Conservation (phyloP, 352 stramenopile genomes). For the Phytophthora rubi region DNA sequence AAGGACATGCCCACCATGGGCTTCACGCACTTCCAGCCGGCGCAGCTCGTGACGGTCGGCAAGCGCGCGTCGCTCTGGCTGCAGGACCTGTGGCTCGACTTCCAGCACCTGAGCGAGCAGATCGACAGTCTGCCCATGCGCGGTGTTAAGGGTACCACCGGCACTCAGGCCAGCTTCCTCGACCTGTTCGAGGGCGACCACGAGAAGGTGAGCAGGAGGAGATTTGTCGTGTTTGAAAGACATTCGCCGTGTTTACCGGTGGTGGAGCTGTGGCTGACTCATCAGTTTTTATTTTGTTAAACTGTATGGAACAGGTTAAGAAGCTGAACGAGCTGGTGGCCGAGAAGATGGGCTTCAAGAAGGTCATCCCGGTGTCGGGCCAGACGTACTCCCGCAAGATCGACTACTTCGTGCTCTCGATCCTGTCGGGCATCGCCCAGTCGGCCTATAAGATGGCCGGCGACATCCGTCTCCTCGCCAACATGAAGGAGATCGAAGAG, state of each 20-base stretch:
- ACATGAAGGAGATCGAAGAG: conserved; percentile 99
- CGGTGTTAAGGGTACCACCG: conserved; percentile 99
- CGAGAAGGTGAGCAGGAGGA: conserved; percentile 80
- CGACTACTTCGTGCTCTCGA: conserved; percentile 96
- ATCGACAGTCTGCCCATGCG: conserved; percentile 97
- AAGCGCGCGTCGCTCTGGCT: conserved; percentile 98
- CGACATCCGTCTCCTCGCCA: conserved; percentile 98
- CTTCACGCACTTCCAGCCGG: conserved; percentile 99
- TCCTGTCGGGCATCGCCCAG: conserved; percentile 97
- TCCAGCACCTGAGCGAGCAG: conserved; percentile 94
- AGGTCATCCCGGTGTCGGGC: conserved; percentile 96
- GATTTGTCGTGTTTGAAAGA: conserved; percentile 10
- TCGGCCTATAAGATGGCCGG: conserved; percentile 99
- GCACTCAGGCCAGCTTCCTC: conserved; percentile 98
- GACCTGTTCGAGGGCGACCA: conserved; percentile 99
- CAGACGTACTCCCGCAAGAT: conserved; percentile 99
- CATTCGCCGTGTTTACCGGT: conserved; percentile 11
- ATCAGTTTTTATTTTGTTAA: background rate
- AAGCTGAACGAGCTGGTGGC: conserved; percentile 96
- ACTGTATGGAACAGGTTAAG: conserved; percentile 81
- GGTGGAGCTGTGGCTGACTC: conserved; percentile 2
- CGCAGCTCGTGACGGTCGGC: conserved; percentile 98
- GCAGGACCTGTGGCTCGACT: conserved; percentile 97
- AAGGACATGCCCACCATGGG: conserved; percentile 98
- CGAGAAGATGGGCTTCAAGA: conserved; percentile 98